Evolutionary conservation across 345 rosid genomes (phyloP).

Genomic region (Salix dunnii): DNA sequence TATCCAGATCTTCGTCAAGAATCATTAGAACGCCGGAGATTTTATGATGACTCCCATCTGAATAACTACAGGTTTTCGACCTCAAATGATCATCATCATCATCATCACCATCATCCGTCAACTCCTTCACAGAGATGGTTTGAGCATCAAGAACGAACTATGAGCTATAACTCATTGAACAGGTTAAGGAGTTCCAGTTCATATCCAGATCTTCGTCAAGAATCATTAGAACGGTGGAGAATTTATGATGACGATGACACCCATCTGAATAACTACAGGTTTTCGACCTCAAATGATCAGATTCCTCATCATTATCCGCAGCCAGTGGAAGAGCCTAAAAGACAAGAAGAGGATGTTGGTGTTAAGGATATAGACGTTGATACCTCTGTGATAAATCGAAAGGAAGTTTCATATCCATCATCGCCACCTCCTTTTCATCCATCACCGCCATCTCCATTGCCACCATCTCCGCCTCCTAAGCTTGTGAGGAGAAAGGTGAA

Average conservation of each 20-base stretch:
- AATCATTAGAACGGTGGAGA: constrained; percentile 52
- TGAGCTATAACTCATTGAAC: constrained; percentile 17
- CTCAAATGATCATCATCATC: constrained; percentile 22
- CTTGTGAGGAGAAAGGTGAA: constrained; percentile 29
- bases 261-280: constrained; percentile 34
- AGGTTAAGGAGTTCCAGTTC: constrained; percentile 68
- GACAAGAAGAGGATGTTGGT: constrained; percentile 8
- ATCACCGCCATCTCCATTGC: constrained; percentile 12
- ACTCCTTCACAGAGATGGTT: constrained; percentile 41
- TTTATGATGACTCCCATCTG: constrained; percentile 66
- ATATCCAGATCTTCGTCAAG: constrained; percentile 72
- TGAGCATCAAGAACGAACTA: constrained; percentile 40
- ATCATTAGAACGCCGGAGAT: constrained; percentile 54
- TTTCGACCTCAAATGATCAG: constrained; percentile 28
- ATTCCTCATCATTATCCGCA: constrained; percentile 5
- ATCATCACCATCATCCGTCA: constrained; percentile 10
- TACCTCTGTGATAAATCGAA: not conserved
- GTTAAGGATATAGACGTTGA: constrained; percentile 25
- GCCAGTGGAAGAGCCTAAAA: constrained; percentile 2
- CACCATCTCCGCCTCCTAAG: constrained; percentile 17
- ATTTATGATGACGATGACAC: constrained; percentile 88
- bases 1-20: constrained; percentile 76
- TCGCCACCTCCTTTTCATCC: constrained; percentile 2
- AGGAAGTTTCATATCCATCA: constrained; percentile 13
- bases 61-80: constrained; percentile 6